A percentile compares a stretch with the other conserved stretches of the same genome.
Conservation (phyloP, 305 asterid genomes). For the Fraxinus nigra region DNA sequence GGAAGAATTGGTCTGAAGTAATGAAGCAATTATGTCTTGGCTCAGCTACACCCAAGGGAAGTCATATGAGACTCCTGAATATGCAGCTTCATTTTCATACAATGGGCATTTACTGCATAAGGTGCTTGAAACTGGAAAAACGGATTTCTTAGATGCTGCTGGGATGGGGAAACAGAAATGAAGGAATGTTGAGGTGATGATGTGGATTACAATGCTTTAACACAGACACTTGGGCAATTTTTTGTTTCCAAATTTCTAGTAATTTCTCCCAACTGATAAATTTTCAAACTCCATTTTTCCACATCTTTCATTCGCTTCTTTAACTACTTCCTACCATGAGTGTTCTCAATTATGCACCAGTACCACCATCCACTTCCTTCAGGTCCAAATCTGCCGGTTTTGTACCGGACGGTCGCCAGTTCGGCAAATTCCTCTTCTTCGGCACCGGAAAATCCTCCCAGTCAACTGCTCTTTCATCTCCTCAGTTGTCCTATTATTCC, state of each 20-base stretch:
- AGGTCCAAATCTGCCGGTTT: not conserved
- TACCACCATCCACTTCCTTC: constrained; percentile 25
- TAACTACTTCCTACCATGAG: constrained; percentile 12
- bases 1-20: not conserved
- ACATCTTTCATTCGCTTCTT: not conserved
- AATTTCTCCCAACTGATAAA: not conserved
- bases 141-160: not conserved
- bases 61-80: not conserved
- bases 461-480: constrained; percentile 14
- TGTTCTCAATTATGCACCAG: constrained; percentile 21
- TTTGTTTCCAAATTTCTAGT: not conserved
- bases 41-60: not conserved
- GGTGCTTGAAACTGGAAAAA: not conserved
- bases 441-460: not conserved
- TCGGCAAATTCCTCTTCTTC: constrained; percentile 4
- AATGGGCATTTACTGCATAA: not conserved
- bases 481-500: constrained; percentile 19
- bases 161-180: not conserved
- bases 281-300: not conserved
- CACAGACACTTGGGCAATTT: not conserved
- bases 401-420: constrained; percentile 10
- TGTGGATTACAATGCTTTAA: not conserved
- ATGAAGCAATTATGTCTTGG: not conserved
- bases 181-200: not conserved
- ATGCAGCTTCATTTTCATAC: not conserved